Base-by-base conservation (phyloP, 2,329 filamentous ascomycete species). In the Aspergillus ruber region DNA sequence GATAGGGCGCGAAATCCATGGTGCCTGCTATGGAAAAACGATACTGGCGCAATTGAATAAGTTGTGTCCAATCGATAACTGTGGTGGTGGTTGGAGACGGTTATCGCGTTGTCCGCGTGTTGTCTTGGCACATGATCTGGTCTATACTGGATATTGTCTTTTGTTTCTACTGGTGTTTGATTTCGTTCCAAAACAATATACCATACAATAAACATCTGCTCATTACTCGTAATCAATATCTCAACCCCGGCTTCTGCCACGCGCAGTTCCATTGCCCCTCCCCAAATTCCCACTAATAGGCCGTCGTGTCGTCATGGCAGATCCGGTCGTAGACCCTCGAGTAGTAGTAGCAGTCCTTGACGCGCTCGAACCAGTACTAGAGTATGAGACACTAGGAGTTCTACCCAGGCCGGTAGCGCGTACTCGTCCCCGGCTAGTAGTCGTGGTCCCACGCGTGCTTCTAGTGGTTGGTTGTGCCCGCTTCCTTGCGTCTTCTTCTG, bases 1-100 rank as follows among this genome's bases (percentile, higher is more conserved):
- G 93, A 73, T 97, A 98, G 33, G 93, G 93, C 41, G 93, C 93
- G 68, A 97, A 98, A 74, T 96, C 88, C 87, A 93, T 93, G 47
- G 59, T 73, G 51, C 53, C 27, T 13, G 33, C 13, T 6, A 35
- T 35, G 9, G n/a, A n/a, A 35, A 38, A 38, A 17, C 13, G 33
- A 35, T 35, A 17, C 7, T 12, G 36, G 17, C 15, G 17, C 8
- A 39, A 39, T 39, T 21, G 17, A 21, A 18, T 18, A 18, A 39
- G 17, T 12, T 21, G 36, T 39, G 36, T 39, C 36, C 4, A 39
- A 18, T 39, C 17, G 4, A 20, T 12, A 39, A 43, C 44, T 25
- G 46, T 43, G 45, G 43, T 20, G 29, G 33, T 27, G 49, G 43
- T 20, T 49, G 15, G 25, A 44, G 27, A 43, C 27, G 45, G 47